These are phyloP conservation scores for Solanum neorickii DNA, from an alignment of 257 asterid species.

Conservation along the genomic window DNA sequence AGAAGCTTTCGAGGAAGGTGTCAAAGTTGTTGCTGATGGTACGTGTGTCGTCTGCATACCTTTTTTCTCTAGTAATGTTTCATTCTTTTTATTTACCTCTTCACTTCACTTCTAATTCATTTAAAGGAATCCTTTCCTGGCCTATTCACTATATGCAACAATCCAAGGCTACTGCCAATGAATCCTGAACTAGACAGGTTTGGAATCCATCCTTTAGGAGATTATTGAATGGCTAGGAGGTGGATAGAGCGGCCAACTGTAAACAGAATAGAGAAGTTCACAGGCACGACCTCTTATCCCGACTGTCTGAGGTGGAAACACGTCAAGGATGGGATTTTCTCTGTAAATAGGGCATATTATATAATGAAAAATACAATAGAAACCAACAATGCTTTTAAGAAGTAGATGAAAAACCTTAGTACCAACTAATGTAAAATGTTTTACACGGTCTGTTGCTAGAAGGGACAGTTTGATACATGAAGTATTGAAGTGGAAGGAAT, in stretches of 20 bases:
- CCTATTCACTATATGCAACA: background rate
- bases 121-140: background rate
- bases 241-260: background rate
- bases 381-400: background rate
- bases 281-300: background rate
- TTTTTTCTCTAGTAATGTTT: background rate
- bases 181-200: background rate
- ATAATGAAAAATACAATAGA: background rate
- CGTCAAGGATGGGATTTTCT: background rate
- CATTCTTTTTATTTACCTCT: background rate
- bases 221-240: background rate
- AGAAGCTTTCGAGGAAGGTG: constrained; percentile 45
- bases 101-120: background rate
- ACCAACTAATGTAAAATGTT: background rate
- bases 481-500: background rate
- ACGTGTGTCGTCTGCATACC: background rate
- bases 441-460: background rate
- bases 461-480: background rate
- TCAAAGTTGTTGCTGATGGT: constrained; percentile 58
- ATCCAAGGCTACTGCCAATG: background rate
- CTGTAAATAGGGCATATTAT: background rate
- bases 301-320: background rate
- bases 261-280: background rate
- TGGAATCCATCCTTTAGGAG: background rate
- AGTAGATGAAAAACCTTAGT: background rate